These are phyloP conservation scores for Nannochloropsis gaditana DNA, from an alignment of 108 stramenopile genomes.

Conservation along the genomic window DNA sequence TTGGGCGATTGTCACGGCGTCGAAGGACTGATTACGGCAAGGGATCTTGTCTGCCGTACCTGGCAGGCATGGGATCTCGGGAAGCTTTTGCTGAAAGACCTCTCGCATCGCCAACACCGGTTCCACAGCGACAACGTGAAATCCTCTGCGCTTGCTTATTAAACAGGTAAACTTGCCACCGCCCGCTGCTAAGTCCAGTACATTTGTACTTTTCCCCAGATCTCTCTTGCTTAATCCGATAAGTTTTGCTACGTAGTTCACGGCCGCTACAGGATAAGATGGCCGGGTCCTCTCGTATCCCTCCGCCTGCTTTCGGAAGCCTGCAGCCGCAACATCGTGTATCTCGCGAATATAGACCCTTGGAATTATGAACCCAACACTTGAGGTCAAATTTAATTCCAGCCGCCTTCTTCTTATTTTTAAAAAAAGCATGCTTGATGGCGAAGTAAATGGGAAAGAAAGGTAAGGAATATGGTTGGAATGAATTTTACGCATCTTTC, in stretches of 20 bases:
- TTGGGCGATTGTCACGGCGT: slow-evolving; percentile 16
- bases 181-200: neutral
- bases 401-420: too few species aligned
- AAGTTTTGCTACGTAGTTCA: neutral
- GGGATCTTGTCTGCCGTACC: neutral
- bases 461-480: too few species aligned
- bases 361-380: too few species aligned
- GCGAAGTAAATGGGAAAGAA: too few species aligned
- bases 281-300: neutral
- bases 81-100: neutral
- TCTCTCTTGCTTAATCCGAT: neutral
- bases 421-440: too few species aligned
- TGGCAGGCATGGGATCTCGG: neutral
- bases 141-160: neutral
- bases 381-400: too few species aligned
- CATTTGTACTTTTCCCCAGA: neutral
- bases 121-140: neutral
- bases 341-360: neutral
- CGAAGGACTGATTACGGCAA: neutral
- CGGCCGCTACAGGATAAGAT: neutral
- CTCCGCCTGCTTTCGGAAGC: neutral
- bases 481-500: too few species aligned
- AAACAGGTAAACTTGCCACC: neutral
- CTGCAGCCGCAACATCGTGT: neutral
- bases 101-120: neutral